Base-by-base conservation (phyloP, 2,329 filamentous ascomycete genomes). In the Teratosphaeria destructans region DNA sequence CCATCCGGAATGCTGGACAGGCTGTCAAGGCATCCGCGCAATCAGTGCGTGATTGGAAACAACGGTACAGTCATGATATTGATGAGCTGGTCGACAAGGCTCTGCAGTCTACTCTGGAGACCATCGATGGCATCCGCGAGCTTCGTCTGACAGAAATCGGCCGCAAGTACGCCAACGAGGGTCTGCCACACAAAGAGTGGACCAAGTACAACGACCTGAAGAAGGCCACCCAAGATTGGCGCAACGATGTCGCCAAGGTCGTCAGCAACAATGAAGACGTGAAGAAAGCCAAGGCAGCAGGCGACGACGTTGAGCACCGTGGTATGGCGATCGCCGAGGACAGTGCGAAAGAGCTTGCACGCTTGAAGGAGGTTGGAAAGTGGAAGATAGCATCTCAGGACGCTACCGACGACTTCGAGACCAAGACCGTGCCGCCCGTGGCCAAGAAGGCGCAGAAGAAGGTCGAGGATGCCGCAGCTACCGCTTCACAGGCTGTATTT, bases 151-250 rank as follows among this genome's bases (percentile, higher is more conserved):
- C 95, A 71, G 90, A 95, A 72, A 90, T 96, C 58, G 92, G 92
- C 59, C 93, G 95, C 85, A 82, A 77, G 61, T 99, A 94, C 92
- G 91, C 93, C 87, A 94, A 91, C 77, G 91, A 97, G 60, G 90
- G 90, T 35, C 84, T 99, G 62, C 95, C 93, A 1, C 96, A 99
- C 79, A 92, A 95, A 73, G 91, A 99, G 73, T 99, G 94, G 94
- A 85, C 87, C 61, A 94, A 93, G 72, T 99, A 96, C 71, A 91
- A 97, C 72, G 85, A 89, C 61, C 79, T 99, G 60, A 95, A 89
- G 77, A 84, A 82, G 58, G 87, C 88, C 12, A 89, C 96, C 57
- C 86, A 87, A 55, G 85, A 90, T 68, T 96, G 93, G 91, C 87
- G 89, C 59, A 80, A 84, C 39, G 89, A 95, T 66, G 85, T 99